Evolutionary conservation across 176 grass and related monocot species (phyloP), one percentile per base, ranked within the genome.

Genomic region (Musa acuminata): DNA sequence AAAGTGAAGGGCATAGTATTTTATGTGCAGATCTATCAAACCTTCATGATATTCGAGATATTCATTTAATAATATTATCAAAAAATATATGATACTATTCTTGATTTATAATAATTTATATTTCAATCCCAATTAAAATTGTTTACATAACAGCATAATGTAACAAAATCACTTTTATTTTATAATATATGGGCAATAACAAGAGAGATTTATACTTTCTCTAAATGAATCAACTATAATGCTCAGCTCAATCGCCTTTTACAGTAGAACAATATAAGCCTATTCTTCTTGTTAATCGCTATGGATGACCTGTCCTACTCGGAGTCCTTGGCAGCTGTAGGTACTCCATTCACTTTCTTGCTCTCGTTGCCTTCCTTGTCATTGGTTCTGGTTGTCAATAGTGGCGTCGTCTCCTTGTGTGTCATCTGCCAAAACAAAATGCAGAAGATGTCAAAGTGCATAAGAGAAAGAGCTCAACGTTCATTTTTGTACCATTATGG

Each of bases 281-380:
- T 43, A 67, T 3, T 13, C 26, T 16, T 23, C 26, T 16, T 23
- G 0, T 43, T 0, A 43, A 43, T 69, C 8, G 49, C 8, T 69
- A 4, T 29, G 12, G 2, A 68, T 9, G n/a, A 51, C 27, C 19
- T 10, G 12, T 50, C 8, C 69, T 85, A 96, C 51, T 78, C 84
- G 83, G 83, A 83, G 62, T 71, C 59, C 82, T 89, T 85, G 75
- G 82, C 89, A 88, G 78, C 81, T 22, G 80, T 75, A 79, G 83
- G 81, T 85, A 89, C 68, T 78, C 92, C 86, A 83, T 96, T 91
- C 80, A 86, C 88, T 66, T 91, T 96, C 81, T 91, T 91, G 64
- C 55, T 83, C 22, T 96, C 89, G 5, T 20, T 87, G 80, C 62
- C 80, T 77, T 96, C 86, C 22, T 19, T 49, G 49, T 69, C 66